These are phyloP conservation scores for Tetrahymena borealis DNA, from an alignment of 73 alveolate species.

Conservation along the genomic window DNA sequence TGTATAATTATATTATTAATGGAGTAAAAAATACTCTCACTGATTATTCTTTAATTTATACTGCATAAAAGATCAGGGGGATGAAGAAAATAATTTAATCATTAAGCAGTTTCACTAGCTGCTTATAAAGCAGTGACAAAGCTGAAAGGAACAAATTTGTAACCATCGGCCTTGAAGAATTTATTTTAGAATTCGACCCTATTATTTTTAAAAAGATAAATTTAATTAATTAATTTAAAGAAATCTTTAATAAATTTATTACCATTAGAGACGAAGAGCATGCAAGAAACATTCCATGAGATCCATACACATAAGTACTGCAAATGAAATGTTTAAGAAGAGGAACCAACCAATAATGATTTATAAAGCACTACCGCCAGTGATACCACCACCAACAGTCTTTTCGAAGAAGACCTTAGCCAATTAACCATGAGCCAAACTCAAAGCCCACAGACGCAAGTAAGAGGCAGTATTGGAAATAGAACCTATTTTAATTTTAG, in stretches of 20 bases:
- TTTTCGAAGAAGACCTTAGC: slow-evolving; percentile 95
- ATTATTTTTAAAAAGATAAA: not conserved
- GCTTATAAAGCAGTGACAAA: slow-evolving; percentile 51
- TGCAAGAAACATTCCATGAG: slow-evolving; percentile 96
- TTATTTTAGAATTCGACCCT: slow-evolving; percentile 93
- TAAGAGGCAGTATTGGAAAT: slow-evolving; percentile 96
- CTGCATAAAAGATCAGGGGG: too few relatives aligned
- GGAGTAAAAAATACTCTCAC: too few relatives aligned
- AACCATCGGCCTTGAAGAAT: slow-evolving; percentile 94
- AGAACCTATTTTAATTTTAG: slow-evolving; percentile 46
- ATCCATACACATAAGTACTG: slow-evolving; percentile 97
- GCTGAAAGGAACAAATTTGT: slow-evolving; percentile 81
- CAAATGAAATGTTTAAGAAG: slow-evolving; percentile 64
- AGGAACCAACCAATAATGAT: slow-evolving; percentile 74
- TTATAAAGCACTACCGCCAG: slow-evolving; percentile 53
- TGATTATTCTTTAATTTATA: too few relatives aligned
- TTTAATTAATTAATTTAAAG: not conserved
- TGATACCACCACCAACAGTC: slow-evolving; percentile 70
- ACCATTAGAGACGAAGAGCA: slow-evolving; percentile 96
- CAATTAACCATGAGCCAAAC: slow-evolving; percentile 96
- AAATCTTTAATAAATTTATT: not conserved
- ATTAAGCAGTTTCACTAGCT: slow-evolving; percentile 4
- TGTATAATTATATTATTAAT: too few relatives aligned
- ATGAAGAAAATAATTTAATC: too few relatives aligned
- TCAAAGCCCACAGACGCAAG: slow-evolving; percentile 98